Evolutionary conservation across 257 asterid genomes (phyloP), one percentile per base, ranked within the genome.

Genomic region (Solanum chilense): DNA sequence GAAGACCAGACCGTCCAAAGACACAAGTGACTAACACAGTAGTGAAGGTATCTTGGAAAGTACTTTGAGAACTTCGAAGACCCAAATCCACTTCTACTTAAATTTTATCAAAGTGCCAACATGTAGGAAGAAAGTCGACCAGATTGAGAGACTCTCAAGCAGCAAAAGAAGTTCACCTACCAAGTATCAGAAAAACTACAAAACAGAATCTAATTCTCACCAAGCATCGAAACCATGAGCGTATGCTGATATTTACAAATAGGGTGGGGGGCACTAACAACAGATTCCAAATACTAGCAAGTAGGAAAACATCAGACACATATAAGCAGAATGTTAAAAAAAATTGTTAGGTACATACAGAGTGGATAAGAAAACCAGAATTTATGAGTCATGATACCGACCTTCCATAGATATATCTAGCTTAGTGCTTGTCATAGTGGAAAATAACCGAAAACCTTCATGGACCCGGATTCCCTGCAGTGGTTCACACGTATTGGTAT

Each of bases 381-480:
- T 27, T 16, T 47, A 47, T 80, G 33, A 80, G 71, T 44, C 58
- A 70, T 41, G 86, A 60, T n/a, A 37, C 90, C 84, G 88, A 95
- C 99, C 99, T 93, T 93, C 98, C 84, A 84, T 78, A 80, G 94
- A 90, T 76, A 90, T 44, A 56, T 93, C 98, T 39, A 91, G 84
- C 92, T 94, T 95, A 86, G 96, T 90, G 93, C 96, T 91, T 71
- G 96, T 93, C 91, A 97, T 90, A 1, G 99, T 97, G 87, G 99
- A 94, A 92, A 95, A 95, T 44, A 97, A 88, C 76, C 96, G 97
- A 89, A 97, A 97, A 80, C 90, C 90, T 87, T 93, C 94, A 84
- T 91, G 92, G 83, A 97, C 99, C 87, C 94, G 91, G 64, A 95
- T 90, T 71, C 93, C 95, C 99, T 97, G 97, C 92, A 92, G 20